A percentile compares a stretch with the other conserved stretches of the same genome.
Conservation (phyloP, 345 rosid genomes). For the Citrus medica region DNA sequence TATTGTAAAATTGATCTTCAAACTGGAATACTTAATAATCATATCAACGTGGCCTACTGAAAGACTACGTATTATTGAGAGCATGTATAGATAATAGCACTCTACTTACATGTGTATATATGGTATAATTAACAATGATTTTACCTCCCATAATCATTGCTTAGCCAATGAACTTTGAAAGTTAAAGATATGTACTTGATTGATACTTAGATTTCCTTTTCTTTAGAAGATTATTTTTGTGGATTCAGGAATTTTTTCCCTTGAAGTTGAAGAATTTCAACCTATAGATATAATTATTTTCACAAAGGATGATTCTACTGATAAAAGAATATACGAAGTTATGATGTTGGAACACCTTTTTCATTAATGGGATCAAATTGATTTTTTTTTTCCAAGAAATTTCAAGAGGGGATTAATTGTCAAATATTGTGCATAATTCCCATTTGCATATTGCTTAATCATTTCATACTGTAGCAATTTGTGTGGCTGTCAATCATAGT, state of each 20-base stretch:
- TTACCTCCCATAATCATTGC: not conserved
- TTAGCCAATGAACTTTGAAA: slow-evolving; percentile 2
- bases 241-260: not conserved
- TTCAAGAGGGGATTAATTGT: not conserved
- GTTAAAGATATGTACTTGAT: slow-evolving; percentile 1
- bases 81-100: too few species aligned
- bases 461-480: not conserved
- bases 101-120: not conserved
- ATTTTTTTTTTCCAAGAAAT: not conserved
- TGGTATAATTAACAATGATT: not conserved
- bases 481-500: not conserved
- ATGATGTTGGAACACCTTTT: not conserved
- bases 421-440: not conserved
- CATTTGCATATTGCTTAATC: not conserved
- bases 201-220: not conserved
- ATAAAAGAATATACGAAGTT: not conserved
- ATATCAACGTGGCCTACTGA: not conserved
- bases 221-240: not conserved
- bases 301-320: not conserved
- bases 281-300: not conserved
- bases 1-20: not conserved
- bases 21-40: not conserved
- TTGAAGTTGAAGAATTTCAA: not conserved
- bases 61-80: not conserved
- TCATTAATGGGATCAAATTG: not conserved